A percentile compares a stretch with the other conserved stretches of the same genome.
phyloP scores from a whole-genome alignment of 768 basidiomycete species.

The Suillus alpinus region DNA sequence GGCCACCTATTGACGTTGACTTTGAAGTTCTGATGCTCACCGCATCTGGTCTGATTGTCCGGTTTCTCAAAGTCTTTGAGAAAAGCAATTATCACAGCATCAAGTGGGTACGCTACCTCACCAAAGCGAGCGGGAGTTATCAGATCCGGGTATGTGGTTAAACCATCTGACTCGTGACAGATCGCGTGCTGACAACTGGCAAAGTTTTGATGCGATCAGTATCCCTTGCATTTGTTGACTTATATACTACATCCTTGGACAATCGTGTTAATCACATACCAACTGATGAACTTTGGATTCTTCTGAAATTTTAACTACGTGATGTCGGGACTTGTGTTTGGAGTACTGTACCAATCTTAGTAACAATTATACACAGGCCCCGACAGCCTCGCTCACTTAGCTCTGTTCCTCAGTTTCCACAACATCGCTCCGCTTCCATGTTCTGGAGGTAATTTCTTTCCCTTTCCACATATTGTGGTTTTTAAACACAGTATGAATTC shows the following conservation, averaged over 20 bases:
- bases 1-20: constrained; percentile 97
- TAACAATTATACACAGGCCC: constrained; percentile 14
- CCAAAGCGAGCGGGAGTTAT: constrained; percentile 90
- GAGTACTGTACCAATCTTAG: constrained; percentile 23
- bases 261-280: constrained; percentile 23
- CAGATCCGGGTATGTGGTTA: constrained; percentile 79
- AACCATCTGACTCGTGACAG: background rate
- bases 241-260: constrained; percentile 7
- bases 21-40: constrained; percentile 99
- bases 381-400: background rate
- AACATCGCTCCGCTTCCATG: constrained; percentile 29
- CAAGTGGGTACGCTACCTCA: constrained; percentile 94
- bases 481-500: constrained; percentile 7
- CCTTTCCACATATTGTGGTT: background rate
- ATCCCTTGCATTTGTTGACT: constrained; percentile 20
- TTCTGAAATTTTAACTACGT: constrained; percentile 2
- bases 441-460: constrained; percentile 44
- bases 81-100: constrained; percentile 92
- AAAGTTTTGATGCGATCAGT: constrained; percentile 25
- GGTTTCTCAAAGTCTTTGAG: constrained; percentile 98
- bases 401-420: constrained; percentile 4
- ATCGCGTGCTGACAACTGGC: background rate
- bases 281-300: constrained; percentile 8
- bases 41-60: constrained; percentile 89
- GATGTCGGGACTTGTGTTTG: constrained; percentile 2